A percentile compares a stretch with the other conserved stretches of the same genome.
Conservation (phyloP, 1,284 basidiomycete genomes). For the Coniferiporia weirii region DNA sequence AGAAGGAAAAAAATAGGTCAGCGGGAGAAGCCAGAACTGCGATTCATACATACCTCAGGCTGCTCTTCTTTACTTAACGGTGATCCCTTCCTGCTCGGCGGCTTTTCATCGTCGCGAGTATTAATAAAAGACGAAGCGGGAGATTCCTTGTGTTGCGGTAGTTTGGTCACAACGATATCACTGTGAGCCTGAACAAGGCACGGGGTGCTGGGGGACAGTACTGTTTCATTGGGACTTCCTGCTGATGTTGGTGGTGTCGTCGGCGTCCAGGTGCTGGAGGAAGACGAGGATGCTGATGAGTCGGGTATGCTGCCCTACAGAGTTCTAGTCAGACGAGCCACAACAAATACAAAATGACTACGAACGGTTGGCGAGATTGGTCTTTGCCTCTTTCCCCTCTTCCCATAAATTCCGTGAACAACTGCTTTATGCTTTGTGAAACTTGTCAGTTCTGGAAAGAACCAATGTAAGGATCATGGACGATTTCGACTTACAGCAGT, state of each 20-base stretch:
- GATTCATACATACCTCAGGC: too few relatives aligned
- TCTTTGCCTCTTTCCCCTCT: not conserved
- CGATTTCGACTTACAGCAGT: not conserved
- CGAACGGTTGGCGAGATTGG: conserved; percentile 7
- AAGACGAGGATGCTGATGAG: too few relatives aligned
- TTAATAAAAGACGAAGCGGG: not conserved
- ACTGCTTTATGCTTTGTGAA: conserved; percentile 8
- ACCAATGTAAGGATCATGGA: not conserved
- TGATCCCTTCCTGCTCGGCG: not conserved
- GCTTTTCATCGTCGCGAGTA: not conserved
- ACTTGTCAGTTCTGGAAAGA: too few relatives aligned
- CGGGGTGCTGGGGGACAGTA: too few relatives aligned
- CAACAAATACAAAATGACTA: not conserved
- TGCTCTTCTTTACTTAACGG: not conserved
- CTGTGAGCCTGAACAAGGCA: not conserved
- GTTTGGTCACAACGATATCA: not conserved
- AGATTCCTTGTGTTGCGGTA: not conserved
- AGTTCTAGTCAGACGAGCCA: too few relatives aligned
- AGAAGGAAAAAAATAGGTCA: too few relatives aligned
- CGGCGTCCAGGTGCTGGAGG: too few relatives aligned
- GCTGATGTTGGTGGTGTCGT: too few relatives aligned
- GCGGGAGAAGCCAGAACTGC: too few relatives aligned
- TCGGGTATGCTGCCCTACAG: too few relatives aligned
- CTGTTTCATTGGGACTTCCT: too few relatives aligned
- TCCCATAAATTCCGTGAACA: not conserved